Conservation (phyloP, 257 asterid genomes). For the Voacanga thouarsii region DNA sequence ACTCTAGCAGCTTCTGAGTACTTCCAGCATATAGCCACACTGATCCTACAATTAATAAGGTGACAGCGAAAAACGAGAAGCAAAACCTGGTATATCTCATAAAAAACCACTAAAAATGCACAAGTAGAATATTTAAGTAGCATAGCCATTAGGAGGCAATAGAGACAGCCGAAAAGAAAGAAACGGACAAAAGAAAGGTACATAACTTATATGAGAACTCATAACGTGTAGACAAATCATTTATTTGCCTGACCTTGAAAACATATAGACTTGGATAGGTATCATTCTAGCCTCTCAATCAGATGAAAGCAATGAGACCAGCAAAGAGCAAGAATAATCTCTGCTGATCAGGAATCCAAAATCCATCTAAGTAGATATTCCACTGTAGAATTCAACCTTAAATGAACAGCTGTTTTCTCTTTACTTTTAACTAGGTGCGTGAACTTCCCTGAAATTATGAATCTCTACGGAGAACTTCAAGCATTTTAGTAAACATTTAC, state of each 20-base stretch:
- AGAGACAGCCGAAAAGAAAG: not conserved
- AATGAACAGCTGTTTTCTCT: too few species aligned
- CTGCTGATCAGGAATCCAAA: too few species aligned
- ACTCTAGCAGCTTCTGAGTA: conserved; percentile 95
- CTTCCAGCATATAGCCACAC: conserved; percentile 82
- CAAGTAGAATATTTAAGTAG: not conserved
- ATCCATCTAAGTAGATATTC: too few species aligned
- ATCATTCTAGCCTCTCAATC: too few species aligned
- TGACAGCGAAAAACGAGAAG: not conserved
- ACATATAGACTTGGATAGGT: too few species aligned
- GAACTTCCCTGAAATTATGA: too few species aligned
- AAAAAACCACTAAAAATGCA: not conserved
- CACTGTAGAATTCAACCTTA: too few species aligned
- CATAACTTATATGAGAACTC: not conserved
- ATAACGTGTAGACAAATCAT: not conserved
- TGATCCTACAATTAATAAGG: conserved; percentile 44
- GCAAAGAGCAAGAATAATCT: too few species aligned
- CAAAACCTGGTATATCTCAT: not conserved
- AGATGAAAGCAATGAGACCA: too few species aligned
- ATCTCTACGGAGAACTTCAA: too few species aligned
- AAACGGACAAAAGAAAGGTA: not conserved
- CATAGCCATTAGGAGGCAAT: not conserved
- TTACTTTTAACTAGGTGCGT: too few species aligned
- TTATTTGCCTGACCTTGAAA: not conserved
- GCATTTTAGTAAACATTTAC: too few species aligned